phyloP scores from a whole-genome alignment of 2,329 filamentous ascomycete genomes.

The Pseudocercospora eumusae region DNA sequence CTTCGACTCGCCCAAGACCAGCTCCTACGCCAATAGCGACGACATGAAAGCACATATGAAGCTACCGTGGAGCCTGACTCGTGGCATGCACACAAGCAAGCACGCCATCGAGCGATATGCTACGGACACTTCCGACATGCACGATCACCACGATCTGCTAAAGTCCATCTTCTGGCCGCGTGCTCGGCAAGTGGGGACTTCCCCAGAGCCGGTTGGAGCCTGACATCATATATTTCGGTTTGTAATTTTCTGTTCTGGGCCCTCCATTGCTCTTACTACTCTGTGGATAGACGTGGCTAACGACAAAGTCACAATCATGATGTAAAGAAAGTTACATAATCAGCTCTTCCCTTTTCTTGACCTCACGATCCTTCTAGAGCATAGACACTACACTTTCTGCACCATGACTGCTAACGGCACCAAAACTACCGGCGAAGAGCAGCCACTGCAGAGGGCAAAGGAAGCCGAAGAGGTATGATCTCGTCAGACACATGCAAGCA shows the following conservation, averaged over 20 bases:
- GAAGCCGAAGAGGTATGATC: constrained; percentile 42
- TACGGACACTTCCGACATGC: background rate
- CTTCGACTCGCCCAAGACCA: constrained; percentile 14
- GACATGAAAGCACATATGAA: background rate
- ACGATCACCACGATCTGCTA: constrained; percentile 1
- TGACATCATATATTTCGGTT: constrained; percentile 16
- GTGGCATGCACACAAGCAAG: background rate
- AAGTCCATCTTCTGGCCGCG: constrained; percentile 5
- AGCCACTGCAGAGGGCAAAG: constrained; percentile 35
- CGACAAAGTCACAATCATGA: constrained; percentile 1
- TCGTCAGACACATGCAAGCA: background rate
- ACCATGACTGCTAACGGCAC: constrained; percentile 32
- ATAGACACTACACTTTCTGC: background rate
- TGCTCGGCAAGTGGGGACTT: constrained; percentile 22
- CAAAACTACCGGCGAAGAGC: constrained; percentile 13
- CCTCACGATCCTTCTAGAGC: background rate
- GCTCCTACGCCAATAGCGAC: constrained; percentile 13
- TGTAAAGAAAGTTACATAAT: background rate
- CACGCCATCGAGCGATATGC: constrained; percentile 1
- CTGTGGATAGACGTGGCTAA: constrained; percentile 2
- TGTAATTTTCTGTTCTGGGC: constrained; percentile 10
- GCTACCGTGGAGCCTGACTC: background rate
- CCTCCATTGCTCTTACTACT: background rate
- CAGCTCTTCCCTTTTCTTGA: background rate
- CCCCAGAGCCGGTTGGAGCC: constrained; percentile 13